These are phyloP conservation scores for Penicillium sp. DNA, from an alignment of 2,329 filamentous ascomycete genomes.

Conservation along the genomic window DNA sequence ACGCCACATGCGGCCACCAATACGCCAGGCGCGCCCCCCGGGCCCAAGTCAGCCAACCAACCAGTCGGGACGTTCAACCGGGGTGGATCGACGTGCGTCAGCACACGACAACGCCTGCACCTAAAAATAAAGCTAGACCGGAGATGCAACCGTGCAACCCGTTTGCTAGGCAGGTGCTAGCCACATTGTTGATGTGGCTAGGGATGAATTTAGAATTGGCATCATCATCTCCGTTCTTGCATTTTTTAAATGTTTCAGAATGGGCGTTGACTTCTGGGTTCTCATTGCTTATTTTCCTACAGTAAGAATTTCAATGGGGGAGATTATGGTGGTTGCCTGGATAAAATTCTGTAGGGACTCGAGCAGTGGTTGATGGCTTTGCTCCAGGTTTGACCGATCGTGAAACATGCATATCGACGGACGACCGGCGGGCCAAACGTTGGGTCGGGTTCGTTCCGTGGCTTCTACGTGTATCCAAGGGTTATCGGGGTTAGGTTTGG, in stretches of 20 bases:
- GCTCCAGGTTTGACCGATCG: no score
- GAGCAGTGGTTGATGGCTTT: not conserved
- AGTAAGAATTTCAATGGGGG: not conserved
- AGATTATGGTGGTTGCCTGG: not conserved
- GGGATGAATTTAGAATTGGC: not conserved
- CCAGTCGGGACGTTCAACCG: not conserved
- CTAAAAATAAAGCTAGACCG: slow-evolving; percentile 11
- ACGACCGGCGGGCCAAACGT: not conserved
- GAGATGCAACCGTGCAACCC: not conserved
- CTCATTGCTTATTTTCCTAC: not conserved
- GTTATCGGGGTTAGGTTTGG: not conserved
- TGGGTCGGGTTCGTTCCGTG: not conserved
- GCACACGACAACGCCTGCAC: slow-evolving; percentile 11
- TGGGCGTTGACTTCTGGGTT: no score
- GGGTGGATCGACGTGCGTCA: slow-evolving; percentile 18
- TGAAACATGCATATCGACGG: slow-evolving; percentile 1
- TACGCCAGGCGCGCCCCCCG: not conserved
- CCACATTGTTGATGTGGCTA: not conserved
- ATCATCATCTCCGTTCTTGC: not conserved
- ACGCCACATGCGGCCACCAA: slow-evolving; percentile 4
- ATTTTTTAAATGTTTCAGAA: no score
- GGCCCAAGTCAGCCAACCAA: not conserved
- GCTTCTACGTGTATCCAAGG: not conserved
- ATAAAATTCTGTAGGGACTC: not conserved
- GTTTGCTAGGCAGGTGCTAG: not conserved